Conservation (phyloP, 345 rosid genomes). For the Microcos paniculata region DNA sequence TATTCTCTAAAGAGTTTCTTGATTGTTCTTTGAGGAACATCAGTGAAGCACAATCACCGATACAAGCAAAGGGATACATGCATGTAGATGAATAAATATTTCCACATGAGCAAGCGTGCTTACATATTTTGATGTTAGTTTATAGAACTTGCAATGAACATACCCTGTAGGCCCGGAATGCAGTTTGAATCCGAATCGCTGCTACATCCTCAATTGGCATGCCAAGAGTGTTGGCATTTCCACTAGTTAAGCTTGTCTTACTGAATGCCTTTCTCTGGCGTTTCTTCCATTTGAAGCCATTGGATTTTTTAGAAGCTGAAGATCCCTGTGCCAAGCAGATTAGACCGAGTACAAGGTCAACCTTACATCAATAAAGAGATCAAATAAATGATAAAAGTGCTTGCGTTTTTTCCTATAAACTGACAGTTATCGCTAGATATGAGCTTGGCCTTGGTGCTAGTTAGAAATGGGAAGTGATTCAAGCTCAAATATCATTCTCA, state of each 20-base stretch:
- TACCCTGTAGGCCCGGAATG: constrained; percentile 78
- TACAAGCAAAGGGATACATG: neutral
- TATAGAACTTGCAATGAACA: constrained; percentile 2
- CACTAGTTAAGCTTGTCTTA: constrained; percentile 17
- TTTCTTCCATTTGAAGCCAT: constrained; percentile 62
- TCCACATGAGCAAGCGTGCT: neutral
- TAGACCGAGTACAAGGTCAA: neutral
- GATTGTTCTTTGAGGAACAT: neutral
- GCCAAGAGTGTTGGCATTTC: constrained; percentile 29
- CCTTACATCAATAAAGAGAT: neutral
- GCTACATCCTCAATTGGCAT: constrained; percentile 56
- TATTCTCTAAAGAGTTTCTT: neutral
- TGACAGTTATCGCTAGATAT: neutral
- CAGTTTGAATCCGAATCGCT: constrained; percentile 67
- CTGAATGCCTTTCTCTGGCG: constrained; percentile 25
- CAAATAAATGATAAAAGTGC: neutral
- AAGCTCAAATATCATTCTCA: neutral
- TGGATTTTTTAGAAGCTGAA: constrained; percentile 52
- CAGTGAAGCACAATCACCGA: neutral
- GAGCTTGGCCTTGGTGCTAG: neutral
- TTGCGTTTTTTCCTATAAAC: neutral
- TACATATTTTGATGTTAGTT: neutral
- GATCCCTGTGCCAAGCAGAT: constrained; percentile 42
- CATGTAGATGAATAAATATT: neutral
- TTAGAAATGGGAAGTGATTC: neutral